Evolutionary conservation across 2,329 filamentous ascomycete genomes (phyloP), one percentile per base, ranked within the genome.

Genomic region (Aspergillus ibericus): DNA sequence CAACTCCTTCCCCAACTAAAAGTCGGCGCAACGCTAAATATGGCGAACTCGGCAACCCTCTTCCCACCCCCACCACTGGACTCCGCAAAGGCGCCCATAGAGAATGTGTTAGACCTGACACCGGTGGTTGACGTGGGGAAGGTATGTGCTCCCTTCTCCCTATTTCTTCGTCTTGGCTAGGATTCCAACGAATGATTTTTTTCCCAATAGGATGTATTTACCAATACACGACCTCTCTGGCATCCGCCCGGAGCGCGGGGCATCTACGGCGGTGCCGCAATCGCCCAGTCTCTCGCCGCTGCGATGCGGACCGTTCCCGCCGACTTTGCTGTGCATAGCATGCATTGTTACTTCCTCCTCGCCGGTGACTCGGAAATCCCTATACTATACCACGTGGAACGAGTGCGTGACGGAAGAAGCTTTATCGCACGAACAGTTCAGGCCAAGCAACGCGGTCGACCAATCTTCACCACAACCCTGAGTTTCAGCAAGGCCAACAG

Each of bases 281-380:
- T 99, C 67, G 93, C 93, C 49, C 93, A 98, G 82, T 93, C 85
- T 70, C 88, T 97, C 25, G 85, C 90, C 47, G 92, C 95, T 1
- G 95, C 92, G 22, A 92, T 96, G 75, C 86, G 87, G 71, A 99
- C 95, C 8, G 91, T 99, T 2, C 88, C 89, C 0, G 64, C 74
- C 35, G 82, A 90, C 72, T 97, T 96, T 77, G 85, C 88, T 59
- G 87, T 95, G 51, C 95, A 99, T 81, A 93, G 89, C 72, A 97
- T 96, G 90, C 95, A 99, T 83, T 98, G 95, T 84, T 99, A 98
- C 81, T 99, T 99, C 76, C 88, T 99, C 34, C 87, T 98, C 1
- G 93, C 93, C 4, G 95, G 95, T 27, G 90, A 93, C 70, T 83
- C 86, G 12, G 86, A 89, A 60, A 88, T 95, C 16, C 93, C 95